Percentiles rank a stretch among this genome's conserved stretches.
These are phyloP conservation scores for Silybum marianum DNA, from an alignment of 129 eudicot species.

Conservation along the genomic window DNA sequence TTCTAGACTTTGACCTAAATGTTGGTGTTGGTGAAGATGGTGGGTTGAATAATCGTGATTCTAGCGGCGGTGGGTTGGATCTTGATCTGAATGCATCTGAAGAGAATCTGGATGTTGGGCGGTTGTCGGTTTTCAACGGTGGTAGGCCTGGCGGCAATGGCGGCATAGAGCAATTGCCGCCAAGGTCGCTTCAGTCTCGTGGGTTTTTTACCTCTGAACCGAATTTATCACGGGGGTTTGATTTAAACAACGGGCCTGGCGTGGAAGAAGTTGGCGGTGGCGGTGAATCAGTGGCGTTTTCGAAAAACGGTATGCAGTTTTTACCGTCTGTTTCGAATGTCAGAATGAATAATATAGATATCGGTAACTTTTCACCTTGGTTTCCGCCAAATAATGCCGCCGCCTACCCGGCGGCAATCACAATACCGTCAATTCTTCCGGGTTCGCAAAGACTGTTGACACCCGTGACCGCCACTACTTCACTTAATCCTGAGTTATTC, in stretches of 20 bases:
- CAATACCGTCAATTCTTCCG: slow-evolving; percentile 55
- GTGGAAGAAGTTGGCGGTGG: slow-evolving; percentile 58
- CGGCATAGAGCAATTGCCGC: slow-evolving; percentile 13
- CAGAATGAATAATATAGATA: slow-evolving; percentile 57
- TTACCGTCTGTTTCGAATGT: slow-evolving; percentile 41
- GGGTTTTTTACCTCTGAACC: slow-evolving; percentile 27
- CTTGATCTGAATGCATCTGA: slow-evolving; percentile 78
- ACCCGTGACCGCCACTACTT: slow-evolving; percentile 40
- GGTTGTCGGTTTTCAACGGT: slow-evolving; percentile 41
- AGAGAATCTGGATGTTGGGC: slow-evolving; percentile 60
- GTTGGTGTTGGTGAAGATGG: slow-evolving; percentile 55
- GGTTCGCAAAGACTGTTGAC: slow-evolving; percentile 62
- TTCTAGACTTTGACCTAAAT: slow-evolving; percentile 77
- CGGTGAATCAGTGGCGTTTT: slow-evolving; percentile 26
- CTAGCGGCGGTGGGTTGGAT: slow-evolving; percentile 48
- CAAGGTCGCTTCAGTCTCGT: slow-evolving; percentile 31
- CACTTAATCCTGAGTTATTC: slow-evolving; percentile 56
- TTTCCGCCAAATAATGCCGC: slow-evolving; percentile 50
- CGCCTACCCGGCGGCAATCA: slow-evolving; percentile 49
- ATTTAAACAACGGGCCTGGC: slow-evolving; percentile 72
- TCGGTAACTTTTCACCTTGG: slow-evolving; percentile 64
- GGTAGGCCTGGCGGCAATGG: slow-evolving; percentile 16
- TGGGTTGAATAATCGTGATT: slow-evolving; percentile 26
- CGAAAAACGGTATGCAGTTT: slow-evolving; percentile 34
- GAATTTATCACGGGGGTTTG: slow-evolving; percentile 57